Percentiles rank a stretch among this genome's conserved stretches.
These are phyloP conservation scores for Phytophthora pistaciae DNA, from an alignment of 352 stramenopile genomes.

Conservation along the genomic window DNA sequence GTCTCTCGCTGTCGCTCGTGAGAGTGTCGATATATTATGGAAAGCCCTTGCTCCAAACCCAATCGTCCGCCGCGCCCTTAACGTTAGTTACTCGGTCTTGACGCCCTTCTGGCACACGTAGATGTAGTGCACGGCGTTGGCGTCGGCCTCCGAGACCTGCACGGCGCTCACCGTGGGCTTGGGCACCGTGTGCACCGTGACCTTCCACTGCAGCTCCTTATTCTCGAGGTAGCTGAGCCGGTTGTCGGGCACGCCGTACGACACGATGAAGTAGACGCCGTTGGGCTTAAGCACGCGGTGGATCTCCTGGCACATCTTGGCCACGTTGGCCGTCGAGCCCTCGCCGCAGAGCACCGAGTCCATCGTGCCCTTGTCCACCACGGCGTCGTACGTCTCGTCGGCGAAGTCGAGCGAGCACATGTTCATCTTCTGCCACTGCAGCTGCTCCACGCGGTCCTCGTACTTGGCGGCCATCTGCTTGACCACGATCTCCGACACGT, in stretches of 20 bases:
- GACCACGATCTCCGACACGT: conserved; percentile 95
- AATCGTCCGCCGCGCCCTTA: background rate
- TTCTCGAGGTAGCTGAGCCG: conserved; percentile 96
- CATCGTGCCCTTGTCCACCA: conserved; percentile 96
- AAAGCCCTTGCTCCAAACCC: background rate
- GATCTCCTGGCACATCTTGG: conserved; percentile 96
- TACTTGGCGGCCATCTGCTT: conserved; percentile 96
- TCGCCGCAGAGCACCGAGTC: conserved; percentile 97
- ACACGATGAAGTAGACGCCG: conserved; percentile 96
- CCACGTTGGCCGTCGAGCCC: conserved; percentile 94
- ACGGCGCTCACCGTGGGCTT: conserved; percentile 96
- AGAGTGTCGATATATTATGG: conserved; percentile 8
- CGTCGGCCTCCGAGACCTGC: conserved; percentile 93
- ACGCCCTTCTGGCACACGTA: conserved; percentile 95
- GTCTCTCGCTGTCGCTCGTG: background rate
- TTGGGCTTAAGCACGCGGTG: conserved; percentile 95
- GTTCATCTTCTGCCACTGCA: conserved; percentile 97
- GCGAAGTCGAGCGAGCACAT: conserved; percentile 94
- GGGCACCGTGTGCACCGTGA: conserved; percentile 95
- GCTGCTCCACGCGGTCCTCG: conserved; percentile 90
- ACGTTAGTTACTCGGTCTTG: conserved; percentile 45
- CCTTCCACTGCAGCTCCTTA: conserved; percentile 96
- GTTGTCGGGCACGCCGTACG: conserved; percentile 96
- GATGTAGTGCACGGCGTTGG: conserved; percentile 96
- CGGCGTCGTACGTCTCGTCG: conserved; percentile 95